Conservation (phyloP, 345 rosid genomes). For the Linum lewisii region DNA sequence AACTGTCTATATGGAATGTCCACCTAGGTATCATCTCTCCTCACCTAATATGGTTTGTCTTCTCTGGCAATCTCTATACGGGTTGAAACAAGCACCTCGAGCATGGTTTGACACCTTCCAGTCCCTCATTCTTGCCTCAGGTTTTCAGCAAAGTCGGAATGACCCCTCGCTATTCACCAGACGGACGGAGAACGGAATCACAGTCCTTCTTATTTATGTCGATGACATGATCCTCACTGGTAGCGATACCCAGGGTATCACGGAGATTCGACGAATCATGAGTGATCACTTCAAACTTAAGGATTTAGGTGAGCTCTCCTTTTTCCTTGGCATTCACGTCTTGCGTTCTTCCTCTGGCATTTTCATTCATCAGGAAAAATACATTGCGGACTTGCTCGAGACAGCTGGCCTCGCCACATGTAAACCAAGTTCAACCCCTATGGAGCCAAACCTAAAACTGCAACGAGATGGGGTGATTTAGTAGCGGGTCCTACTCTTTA, state of each 20-base stretch:
- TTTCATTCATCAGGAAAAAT: background rate
- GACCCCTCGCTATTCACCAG: too few relatives aligned
- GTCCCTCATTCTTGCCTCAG: too few relatives aligned
- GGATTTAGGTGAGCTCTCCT: too few relatives aligned
- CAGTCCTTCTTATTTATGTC: too few relatives aligned
- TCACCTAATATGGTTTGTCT: too few relatives aligned
- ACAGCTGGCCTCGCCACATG: background rate
- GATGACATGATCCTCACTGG: too few relatives aligned
- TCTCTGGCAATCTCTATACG: background rate
- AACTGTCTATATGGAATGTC: too few relatives aligned
- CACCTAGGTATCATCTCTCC: background rate
- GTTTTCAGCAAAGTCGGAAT: too few relatives aligned
- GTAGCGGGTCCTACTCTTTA: background rate
- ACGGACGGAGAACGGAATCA: too few relatives aligned
- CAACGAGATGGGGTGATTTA: background rate
- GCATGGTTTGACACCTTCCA: too few relatives aligned
- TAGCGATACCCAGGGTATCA: background rate
- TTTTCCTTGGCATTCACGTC: slow-evolving; percentile 2
- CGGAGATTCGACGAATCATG: background rate
- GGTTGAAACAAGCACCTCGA: slow-evolving; percentile 4
- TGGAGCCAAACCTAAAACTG: background rate
- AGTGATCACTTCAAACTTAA: too few relatives aligned
- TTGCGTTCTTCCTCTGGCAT: background rate
- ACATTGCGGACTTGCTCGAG: too few relatives aligned
- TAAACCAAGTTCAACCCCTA: background rate